Base-by-base conservation (phyloP, 139 green algal species). In the Chlorella sp. region DNA sequence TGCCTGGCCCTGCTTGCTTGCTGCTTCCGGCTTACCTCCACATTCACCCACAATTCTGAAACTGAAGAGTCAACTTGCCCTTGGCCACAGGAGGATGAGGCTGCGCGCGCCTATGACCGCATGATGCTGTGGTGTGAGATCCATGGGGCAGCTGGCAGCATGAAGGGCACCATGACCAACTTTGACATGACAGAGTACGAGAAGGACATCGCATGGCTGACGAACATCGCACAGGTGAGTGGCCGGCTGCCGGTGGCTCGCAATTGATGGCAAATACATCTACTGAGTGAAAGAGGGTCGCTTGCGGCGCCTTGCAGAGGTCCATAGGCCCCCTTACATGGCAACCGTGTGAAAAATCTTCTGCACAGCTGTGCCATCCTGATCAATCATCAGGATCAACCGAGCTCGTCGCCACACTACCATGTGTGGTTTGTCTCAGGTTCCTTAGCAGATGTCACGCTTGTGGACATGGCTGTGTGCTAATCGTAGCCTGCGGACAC, bases 121-220 rank as follows among this genome's bases (percentile, higher is more conserved):
- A 97, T 97, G 92, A 96, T 95, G 91, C 80, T 97, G 61, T 97
- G 92, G 92, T 94, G 89, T 71, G 90, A 96, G 80, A 82, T 97
- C 69, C 89, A 96, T 77, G 82, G 88, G 30, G 71, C 76, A 4
- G 66, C 78, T 50, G 85, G 86, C 36, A n/a, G n/a, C n/a, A 64
- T 91, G 26, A 96, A 97, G 77, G 83, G 85, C 23, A 88, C 86
- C 72, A 92, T 95, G 71, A 95, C 90, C 27, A 97, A 97, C 80
- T 97, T 95, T 79, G 90, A 94, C 65, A 36, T 85, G 0, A 77
- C 78, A 20, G 84, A 95, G 73, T 97, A 97, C 66, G 87, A 92
- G 42, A 77, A 76, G n/a, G 86, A 94, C 63, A 75, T 95, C 22
- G 30, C 77, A 29, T 91, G 77, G 80, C 90, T 97, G 55, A 80